phyloP scores from a whole-genome alignment of 331 rosid genomes.

The Quercus lobata region DNA sequence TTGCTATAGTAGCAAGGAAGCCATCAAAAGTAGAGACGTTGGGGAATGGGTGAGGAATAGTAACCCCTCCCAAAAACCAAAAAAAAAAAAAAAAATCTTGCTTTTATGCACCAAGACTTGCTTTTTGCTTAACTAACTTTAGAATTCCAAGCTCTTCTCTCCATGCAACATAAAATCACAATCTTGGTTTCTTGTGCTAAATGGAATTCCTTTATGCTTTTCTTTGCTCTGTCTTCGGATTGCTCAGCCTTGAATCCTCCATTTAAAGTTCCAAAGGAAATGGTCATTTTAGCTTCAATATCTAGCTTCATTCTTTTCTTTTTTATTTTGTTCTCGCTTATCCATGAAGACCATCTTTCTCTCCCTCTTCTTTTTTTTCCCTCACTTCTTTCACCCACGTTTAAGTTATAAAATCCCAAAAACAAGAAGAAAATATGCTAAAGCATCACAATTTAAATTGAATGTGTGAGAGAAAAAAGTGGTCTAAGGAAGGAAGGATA shows the following conservation, averaged over 20 bases:
- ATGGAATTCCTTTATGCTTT: conserved; percentile 67
- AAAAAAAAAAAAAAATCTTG: conserved; percentile 36
- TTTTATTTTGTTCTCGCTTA: conserved; percentile 18
- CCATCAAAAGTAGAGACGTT: conserved; percentile 58
- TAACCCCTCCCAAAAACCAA: conserved; percentile 9
- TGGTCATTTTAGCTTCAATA: conserved; percentile 23
- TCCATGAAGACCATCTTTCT: conserved; percentile 40
- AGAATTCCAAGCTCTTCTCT: conserved; percentile 69
- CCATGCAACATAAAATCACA: conserved; percentile 41
- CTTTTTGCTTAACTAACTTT: conserved; percentile 52
- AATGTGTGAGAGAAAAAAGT: neutral
- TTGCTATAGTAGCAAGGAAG: conserved; percentile 21
- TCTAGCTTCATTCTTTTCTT: conserved; percentile 22
- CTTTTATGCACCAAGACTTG: conserved; percentile 51
- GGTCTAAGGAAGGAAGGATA: neutral
- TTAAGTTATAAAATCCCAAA: conserved; percentile 8
- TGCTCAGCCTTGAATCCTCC: conserved; percentile 28
- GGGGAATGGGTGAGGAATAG: conserved; percentile 39
- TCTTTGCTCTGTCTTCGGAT: conserved; percentile 41
- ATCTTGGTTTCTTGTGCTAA: conserved; percentile 62
- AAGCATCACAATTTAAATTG: neutral
- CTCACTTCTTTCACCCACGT: neutral
- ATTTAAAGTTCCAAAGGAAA: conserved; percentile 36
- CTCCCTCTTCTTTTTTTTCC: neutral
- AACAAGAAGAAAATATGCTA: conserved; percentile 7